Base-by-base conservation (phyloP, 2,329 filamentous ascomycete species). In the Fusarium nodosum region DNA sequence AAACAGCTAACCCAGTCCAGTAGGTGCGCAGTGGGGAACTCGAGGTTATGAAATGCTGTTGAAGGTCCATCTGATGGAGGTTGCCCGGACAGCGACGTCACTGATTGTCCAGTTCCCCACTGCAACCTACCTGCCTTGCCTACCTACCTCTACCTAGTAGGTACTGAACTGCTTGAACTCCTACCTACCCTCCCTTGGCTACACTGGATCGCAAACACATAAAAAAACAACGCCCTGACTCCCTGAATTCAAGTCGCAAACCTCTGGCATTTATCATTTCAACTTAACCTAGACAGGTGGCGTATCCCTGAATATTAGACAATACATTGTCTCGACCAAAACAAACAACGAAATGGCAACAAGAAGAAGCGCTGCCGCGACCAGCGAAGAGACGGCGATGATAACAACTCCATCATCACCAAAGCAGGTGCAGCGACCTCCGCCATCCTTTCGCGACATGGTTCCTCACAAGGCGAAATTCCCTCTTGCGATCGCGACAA, bases 401-500 rank as follows among this genome's bases (percentile, higher is more conserved):
- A 59, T 53, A 30, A 63, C 68, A 31, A 58, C 59, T 12, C 46
- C 72, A 22, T 60, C 63, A 18, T 59, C 64, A 33, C 55, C 58
- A 30, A 56, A 51, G 24, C 31, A 60, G 34, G 48, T 63, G 38
- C 54, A 56, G 22, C 46, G 54, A 53, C 50, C 56, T 22, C 68
- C 60, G 41, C 60, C 50, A 36, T 62, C 54, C 16, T 65, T 71
- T 46, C 68, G 68, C 53, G 68, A 65, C 10, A 36, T 59, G 70
- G 73, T 88, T 26, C 85, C 86, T 5, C 64, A 63, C 12, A 64
- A 75, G 15, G 68, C 84, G n/a, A 82, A 83, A 60, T 88, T 89
- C 70, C 86, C 85, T 11, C 79, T 88, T 7, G 80, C 85, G 22
- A 82, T 84, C 12, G 74, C 83, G 22, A 76, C 88, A 70, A 89